Percentiles rank a stretch among this genome's conserved stretches.
Conservation (phyloP, 768 basidiomycete species). For the Suillus weaverae region DNA sequence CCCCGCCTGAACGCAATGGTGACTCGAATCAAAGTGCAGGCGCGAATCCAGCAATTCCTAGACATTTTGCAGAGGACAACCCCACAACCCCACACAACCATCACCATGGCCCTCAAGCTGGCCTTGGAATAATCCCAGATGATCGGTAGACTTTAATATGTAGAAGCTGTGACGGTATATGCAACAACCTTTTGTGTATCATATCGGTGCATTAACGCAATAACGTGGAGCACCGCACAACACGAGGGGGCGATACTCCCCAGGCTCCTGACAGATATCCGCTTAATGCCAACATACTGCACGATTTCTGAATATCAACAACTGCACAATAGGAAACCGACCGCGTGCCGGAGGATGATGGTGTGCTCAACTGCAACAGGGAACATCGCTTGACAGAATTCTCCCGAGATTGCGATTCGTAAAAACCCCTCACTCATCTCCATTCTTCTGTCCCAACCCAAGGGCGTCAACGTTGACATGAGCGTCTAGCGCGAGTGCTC, state of each 20-base stretch:
- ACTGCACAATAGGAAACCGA: neutral
- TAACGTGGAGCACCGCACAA: neutral
- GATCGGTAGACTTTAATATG: neutral
- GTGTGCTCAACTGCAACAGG: too few relatives aligned
- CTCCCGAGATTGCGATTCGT: neutral
- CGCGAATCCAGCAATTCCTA: neutral
- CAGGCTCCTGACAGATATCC: neutral
- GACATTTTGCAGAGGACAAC: neutral
- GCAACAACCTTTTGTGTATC: neutral
- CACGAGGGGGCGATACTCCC: neutral
- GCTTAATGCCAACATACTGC: neutral
- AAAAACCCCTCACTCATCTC: neutral
- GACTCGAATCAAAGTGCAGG: neutral
- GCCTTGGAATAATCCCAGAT: neutral
- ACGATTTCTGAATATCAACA: neutral
- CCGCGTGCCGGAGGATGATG: neutral
- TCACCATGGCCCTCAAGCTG: neutral
- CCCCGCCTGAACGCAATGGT: neutral
- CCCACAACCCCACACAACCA: neutral
- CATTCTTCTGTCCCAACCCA: conserved; percentile 7
- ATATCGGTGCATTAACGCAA: neutral
- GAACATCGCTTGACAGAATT: neutral
- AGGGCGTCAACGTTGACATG: neutral
- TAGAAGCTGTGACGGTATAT: neutral
- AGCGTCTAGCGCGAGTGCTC: conserved; percentile 15